These are phyloP conservation scores for Podaxis sp. DNA, from an alignment of 768 basidiomycete genomes.

Conservation along the genomic window DNA sequence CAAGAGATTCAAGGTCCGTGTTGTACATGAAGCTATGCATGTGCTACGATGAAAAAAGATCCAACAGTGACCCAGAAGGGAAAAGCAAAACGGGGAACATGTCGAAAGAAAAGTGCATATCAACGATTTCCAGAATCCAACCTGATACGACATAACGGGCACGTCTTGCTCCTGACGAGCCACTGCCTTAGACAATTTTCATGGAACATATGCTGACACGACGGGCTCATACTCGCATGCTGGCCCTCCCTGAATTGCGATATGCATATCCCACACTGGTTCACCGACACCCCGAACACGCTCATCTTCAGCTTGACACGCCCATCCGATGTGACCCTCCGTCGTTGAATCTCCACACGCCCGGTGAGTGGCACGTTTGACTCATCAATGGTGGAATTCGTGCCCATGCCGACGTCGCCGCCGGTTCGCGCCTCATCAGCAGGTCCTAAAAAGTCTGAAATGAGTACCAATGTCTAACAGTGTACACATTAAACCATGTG, in stretches of 20 bases:
- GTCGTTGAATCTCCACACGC: conserved; percentile 55
- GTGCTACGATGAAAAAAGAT: conserved; percentile 1
- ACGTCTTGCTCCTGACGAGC: conserved; percentile 59
- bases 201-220: conserved; percentile 69
- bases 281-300: conserved; percentile 60
- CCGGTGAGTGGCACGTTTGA: conserved; percentile 37
- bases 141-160: conserved; percentile 62
- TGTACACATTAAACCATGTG: conserved; percentile 7
- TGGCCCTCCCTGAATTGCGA: conserved; percentile 66
- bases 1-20: conserved; percentile 3
- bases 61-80: conserved; percentile 5
- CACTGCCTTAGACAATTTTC: conserved; percentile 62
- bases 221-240: conserved; percentile 51
- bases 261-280: conserved; percentile 74
- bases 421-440: conserved; percentile 14
- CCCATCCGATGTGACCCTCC: conserved; percentile 61
- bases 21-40: conserved; percentile 1
- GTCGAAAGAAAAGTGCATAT: conserved; percentile 27
- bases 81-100: neutral
- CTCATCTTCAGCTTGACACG: conserved; percentile 70
- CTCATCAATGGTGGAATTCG: conserved; percentile 15
- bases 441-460: conserved; percentile 16
- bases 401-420: neutral
- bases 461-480: conserved; percentile 14
- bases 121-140: conserved; percentile 32